Percentiles rank a stretch among this genome's conserved stretches.
Conservation (phyloP, 2,329 filamentous ascomycete species). For the Teratosphaeria viscida region DNA sequence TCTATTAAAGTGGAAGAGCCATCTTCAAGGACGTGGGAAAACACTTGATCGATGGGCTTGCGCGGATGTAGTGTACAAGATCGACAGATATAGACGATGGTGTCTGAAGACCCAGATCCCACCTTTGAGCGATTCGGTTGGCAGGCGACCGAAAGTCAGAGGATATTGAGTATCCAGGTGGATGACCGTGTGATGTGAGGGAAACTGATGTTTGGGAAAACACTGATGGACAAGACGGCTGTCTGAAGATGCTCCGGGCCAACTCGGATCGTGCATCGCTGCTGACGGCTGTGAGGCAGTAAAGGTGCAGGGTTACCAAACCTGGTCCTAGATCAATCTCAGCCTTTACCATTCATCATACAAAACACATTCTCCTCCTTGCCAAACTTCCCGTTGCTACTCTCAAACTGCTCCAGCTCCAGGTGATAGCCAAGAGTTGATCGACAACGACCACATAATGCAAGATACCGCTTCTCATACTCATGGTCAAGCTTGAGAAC, state of each 20-base stretch:
- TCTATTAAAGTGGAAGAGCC: background rate
- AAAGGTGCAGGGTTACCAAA: background rate
- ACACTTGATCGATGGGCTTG: background rate
- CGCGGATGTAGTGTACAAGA: background rate
- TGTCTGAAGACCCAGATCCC: background rate
- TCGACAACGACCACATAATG: constrained; percentile 51
- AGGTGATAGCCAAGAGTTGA: constrained; percentile 53
- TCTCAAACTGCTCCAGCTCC: constrained; percentile 33
- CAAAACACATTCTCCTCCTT: background rate
- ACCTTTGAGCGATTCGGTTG: background rate
- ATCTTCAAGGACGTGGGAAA: background rate
- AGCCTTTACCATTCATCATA: background rate
- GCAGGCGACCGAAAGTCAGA: background rate
- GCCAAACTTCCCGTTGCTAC: background rate
- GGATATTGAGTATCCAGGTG: background rate
- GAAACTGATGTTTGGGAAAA: background rate
- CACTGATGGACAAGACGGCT: background rate
- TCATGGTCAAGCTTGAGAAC: constrained; percentile 39
- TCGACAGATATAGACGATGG: background rate
- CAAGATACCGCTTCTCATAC: constrained; percentile 54
- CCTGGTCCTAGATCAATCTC: background rate
- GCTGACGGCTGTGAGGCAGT: background rate
- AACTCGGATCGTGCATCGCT: background rate
- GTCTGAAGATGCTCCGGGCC: background rate
- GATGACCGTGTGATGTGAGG: background rate